These are phyloP conservation scores for Pythium utonaiense DNA, from an alignment of 352 stramenopile genomes.

Conservation along the genomic window DNA sequence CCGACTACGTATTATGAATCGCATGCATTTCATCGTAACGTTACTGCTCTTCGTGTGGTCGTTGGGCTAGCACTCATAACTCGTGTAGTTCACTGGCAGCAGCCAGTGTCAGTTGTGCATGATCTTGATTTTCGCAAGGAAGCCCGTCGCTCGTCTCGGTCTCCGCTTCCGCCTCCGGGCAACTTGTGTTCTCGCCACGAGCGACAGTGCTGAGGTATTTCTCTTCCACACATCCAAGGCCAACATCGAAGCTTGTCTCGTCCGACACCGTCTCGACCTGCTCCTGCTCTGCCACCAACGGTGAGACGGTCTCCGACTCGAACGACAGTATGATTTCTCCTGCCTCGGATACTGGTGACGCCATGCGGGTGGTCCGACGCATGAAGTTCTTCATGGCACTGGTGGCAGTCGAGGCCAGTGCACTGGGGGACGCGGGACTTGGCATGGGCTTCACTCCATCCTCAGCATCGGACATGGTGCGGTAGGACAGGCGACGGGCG, in stretches of 20 bases:
- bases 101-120: background rate
- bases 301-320: constrained; percentile 1
- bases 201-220: background rate
- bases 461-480: constrained; percentile 3
- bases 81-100: background rate
- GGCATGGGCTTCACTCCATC: background rate
- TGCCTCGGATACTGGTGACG: constrained; percentile 28
- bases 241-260: background rate
- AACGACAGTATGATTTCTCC: background rate
- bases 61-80: background rate
- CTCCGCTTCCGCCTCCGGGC: constrained; percentile 14
- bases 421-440: constrained; percentile 1
- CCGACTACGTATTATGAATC: background rate
- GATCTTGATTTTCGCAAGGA: constrained; percentile 11
- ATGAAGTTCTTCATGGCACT: constrained; percentile 53
- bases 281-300: background rate
- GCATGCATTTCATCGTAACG: constrained; percentile 1
- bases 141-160: constrained; percentile 7
- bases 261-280: background rate
- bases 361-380: constrained; percentile 42
- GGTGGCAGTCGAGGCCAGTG: constrained; percentile 23
- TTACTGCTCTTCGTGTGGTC: background rate
- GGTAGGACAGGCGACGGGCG: constrained; percentile 55
- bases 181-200: background rate
- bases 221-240: background rate